Evolutionary conservation across 495 filamentous ascomycete genomes (phyloP).

Genomic region (Penicillium nucicola): DNA sequence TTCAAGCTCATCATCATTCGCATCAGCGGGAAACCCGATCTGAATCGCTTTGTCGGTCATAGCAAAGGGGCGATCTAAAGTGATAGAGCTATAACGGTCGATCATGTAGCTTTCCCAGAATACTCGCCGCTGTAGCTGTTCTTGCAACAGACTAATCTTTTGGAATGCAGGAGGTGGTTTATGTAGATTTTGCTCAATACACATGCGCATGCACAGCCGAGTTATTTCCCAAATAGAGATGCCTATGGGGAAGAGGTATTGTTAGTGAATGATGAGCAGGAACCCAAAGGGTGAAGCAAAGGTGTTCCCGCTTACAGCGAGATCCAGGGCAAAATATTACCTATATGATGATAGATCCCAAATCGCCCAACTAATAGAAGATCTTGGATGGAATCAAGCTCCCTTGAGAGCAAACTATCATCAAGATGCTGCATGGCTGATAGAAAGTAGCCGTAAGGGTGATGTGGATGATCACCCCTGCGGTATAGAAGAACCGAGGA

Average conservation of each 20-base stretch:
- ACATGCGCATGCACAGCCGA: slow-evolving; percentile 24
- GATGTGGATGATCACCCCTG: slow-evolving; percentile 12
- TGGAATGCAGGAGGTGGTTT: not conserved
- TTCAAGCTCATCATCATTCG: slow-evolving; percentile 27
- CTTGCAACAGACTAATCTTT: slow-evolving; percentile 9
- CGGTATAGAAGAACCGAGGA: slow-evolving; percentile 22
- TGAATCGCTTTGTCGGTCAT: slow-evolving; percentile 21
- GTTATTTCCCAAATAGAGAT: slow-evolving; percentile 30
- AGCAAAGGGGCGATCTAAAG: slow-evolving; percentile 21
- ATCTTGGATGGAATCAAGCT: slow-evolving; percentile 28
- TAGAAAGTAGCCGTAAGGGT: slow-evolving; percentile 29
- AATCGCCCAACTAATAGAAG: slow-evolving; percentile 23
- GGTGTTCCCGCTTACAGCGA: too few species aligned
- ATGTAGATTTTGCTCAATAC: slow-evolving; percentile 26
- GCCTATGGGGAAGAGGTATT: not conserved
- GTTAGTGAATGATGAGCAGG: too few species aligned
- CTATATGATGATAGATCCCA: slow-evolving; percentile 31
- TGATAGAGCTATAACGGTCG: slow-evolving; percentile 29
- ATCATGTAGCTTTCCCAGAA: slow-evolving; percentile 34
- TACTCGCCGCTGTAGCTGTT: slow-evolving; percentile 25
- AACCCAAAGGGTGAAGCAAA: too few species aligned
- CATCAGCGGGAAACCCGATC: slow-evolving; percentile 23
- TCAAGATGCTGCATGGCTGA: slow-evolving; percentile 23
- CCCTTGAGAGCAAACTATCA: slow-evolving; percentile 14
- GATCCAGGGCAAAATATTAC: not conserved